Conservation (phyloP, 495 filamentous ascomycete genomes). For the Delitschia confertaspora region DNA sequence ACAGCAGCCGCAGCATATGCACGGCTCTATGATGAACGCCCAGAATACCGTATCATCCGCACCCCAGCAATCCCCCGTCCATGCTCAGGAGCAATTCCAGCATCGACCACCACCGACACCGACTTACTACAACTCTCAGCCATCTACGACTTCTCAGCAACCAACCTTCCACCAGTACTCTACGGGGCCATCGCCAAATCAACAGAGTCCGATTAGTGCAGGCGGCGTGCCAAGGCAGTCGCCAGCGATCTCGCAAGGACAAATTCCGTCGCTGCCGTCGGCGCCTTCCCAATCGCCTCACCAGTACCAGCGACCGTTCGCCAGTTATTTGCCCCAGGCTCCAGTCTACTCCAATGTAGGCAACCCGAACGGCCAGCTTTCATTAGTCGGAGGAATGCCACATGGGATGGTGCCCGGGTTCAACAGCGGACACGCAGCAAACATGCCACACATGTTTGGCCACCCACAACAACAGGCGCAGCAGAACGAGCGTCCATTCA, state of each 20-base stretch:
- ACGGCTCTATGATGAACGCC: constrained; percentile 36
- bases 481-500: constrained; percentile 79
- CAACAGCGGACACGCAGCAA: constrained; percentile 50
- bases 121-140: constrained; percentile 50
- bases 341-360: constrained; percentile 73
- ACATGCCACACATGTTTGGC: constrained; percentile 48
- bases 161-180: constrained; percentile 46
- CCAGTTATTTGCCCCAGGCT: constrained; percentile 44
- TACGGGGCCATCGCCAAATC: constrained; percentile 49
- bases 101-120: constrained; percentile 52
- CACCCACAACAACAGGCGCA: constrained; percentile 41
- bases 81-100: constrained; percentile 54
- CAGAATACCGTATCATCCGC: constrained; percentile 44
- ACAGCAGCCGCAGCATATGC: constrained; percentile 35
- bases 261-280: constrained; percentile 41
- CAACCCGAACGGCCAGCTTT: constrained; percentile 59
- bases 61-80: constrained; percentile 52
- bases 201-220: constrained; percentile 52
- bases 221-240: constrained; percentile 48
- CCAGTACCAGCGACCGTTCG: constrained; percentile 28
- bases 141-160: constrained; percentile 59
- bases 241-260: constrained; percentile 42
- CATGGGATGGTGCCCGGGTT: constrained; percentile 42
- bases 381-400: constrained; percentile 57
- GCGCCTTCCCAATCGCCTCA: constrained; percentile 39